Evolutionary conservation across 768 basidiomycete genomes (phyloP).

Genomic region (Mrakia gelida): DNA sequence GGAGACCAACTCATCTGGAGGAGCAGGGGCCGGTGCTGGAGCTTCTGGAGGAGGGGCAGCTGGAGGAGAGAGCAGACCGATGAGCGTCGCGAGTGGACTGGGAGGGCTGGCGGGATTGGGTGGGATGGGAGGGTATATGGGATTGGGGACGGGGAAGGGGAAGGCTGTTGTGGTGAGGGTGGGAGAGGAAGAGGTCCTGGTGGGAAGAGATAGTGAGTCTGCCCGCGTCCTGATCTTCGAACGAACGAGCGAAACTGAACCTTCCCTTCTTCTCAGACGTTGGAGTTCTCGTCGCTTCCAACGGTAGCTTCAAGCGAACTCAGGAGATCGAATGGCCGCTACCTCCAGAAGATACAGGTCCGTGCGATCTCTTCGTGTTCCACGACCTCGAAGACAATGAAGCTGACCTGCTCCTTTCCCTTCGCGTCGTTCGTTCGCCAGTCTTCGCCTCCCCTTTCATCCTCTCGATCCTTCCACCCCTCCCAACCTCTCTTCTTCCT

Average conservation of each 20-base stretch:
- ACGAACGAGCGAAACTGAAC: too few relatives aligned
- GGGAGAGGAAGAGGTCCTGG: slow-evolving; percentile 60
- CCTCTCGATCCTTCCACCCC: slow-evolving; percentile 67
- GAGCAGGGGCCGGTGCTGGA: not conserved
- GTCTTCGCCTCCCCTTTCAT: slow-evolving; percentile 74
- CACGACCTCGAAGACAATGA: slow-evolving; percentile 22
- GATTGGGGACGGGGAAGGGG: slow-evolving; percentile 65
- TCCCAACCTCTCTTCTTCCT: slow-evolving; percentile 50
- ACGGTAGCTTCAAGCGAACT: slow-evolving; percentile 55
- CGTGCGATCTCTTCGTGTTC: slow-evolving; percentile 28
- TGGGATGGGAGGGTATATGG: slow-evolving; percentile 73
- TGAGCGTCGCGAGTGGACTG: slow-evolving; percentile 24
- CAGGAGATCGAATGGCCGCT: slow-evolving; percentile 65
- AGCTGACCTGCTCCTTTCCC: not conserved
- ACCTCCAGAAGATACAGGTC: slow-evolving; percentile 77
- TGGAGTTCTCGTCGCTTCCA: slow-evolving; percentile 60
- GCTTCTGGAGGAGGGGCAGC: not conserved
- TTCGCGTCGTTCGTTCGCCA: slow-evolving; percentile 39
- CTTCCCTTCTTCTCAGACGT: slow-evolving; percentile 51
- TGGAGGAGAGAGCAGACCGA: not conserved
- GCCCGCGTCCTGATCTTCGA: not conserved
- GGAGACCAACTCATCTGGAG: not conserved
- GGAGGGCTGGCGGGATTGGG: slow-evolving; percentile 21
- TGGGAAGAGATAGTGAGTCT: slow-evolving; percentile 67
- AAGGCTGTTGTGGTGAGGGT: slow-evolving; percentile 61